Percentiles rank a stretch among this genome's conserved stretches.
Conservation (phyloP, 2,329 filamentous ascomycete species). For the Alternaria triticina region DNA sequence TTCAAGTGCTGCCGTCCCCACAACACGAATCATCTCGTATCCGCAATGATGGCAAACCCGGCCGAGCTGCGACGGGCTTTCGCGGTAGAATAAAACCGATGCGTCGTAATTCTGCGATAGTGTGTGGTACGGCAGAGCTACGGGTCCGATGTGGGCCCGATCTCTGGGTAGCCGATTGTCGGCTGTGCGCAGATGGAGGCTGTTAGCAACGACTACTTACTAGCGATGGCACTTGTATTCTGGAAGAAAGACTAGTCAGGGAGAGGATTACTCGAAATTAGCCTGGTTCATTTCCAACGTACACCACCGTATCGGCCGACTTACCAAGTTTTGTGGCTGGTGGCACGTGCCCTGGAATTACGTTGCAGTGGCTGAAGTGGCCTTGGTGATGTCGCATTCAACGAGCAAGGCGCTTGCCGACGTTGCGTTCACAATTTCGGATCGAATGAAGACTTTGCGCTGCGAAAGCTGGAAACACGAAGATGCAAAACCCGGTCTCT, state of each 20-base stretch:
- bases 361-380: neutral
- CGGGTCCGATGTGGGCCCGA: neutral
- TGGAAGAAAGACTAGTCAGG: neutral
- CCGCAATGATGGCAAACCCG: neutral
- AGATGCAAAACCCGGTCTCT: neutral
- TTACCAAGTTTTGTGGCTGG: neutral
- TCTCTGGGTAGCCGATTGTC: neutral
- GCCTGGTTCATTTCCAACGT: neutral
- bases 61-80: neutral
- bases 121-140: neutral
- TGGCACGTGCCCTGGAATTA: neutral
- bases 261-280: neutral
- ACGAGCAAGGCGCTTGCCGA: neutral
- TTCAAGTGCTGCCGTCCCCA: neutral
- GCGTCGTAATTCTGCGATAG: neutral
- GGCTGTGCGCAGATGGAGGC: neutral
- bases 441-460: neutral
- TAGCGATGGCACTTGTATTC: neutral
- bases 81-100: neutral
- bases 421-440: neutral
- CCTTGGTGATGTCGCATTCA: neutral
- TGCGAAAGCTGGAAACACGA: neutral
- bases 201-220: neutral
- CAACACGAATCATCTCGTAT: neutral
- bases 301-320: neutral